Percentiles rank a stretch among this genome's conserved stretches.
Evolutionary conservation across 2,329 filamentous ascomycete genomes (phyloP).

Genomic region (Alternaria ethzedia): DNA sequence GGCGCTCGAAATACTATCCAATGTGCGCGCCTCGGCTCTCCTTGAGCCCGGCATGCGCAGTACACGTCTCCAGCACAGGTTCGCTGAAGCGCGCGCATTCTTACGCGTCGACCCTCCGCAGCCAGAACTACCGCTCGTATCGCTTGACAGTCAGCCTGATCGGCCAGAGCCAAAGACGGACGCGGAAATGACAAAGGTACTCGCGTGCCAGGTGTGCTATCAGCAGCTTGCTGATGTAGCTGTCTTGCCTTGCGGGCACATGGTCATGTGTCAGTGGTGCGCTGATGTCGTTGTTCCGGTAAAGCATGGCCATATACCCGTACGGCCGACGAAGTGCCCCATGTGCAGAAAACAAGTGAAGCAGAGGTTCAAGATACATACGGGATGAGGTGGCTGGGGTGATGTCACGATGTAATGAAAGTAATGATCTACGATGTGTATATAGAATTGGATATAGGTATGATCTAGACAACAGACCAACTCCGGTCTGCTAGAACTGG

Average conservation of each 20-base stretch:
- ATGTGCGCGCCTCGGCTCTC: neutral
- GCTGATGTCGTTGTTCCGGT: conserved; percentile 58
- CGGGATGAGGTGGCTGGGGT: conserved; percentile 13
- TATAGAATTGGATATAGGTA: neutral
- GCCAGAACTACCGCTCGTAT: conserved; percentile 24
- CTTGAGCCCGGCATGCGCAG: neutral
- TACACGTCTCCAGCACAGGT: neutral
- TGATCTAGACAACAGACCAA: neutral
- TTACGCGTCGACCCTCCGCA: conserved; percentile 18
- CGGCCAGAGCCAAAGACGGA: conserved; percentile 57
- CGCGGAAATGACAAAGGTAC: conserved; percentile 56
- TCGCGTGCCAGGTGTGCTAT: conserved; percentile 62
- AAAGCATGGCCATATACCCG: conserved; percentile 50
- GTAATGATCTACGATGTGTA: neutral
- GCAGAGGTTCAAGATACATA: conserved; percentile 51
- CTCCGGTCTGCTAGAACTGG: neutral
- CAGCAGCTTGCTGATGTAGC: conserved; percentile 60
- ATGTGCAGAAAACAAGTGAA: conserved; percentile 56
- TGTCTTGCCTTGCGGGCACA: conserved; percentile 61
- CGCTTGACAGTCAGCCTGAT: conserved; percentile 55
- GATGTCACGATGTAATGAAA: neutral
- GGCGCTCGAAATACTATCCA: conserved; percentile 1
- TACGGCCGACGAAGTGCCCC: conserved; percentile 51
- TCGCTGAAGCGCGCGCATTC: conserved; percentile 1
- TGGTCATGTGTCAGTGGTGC: conserved; percentile 63